Evolutionary conservation across 2,329 filamentous ascomycete species (phyloP).

Genomic region (Cadophora sp.): DNA sequence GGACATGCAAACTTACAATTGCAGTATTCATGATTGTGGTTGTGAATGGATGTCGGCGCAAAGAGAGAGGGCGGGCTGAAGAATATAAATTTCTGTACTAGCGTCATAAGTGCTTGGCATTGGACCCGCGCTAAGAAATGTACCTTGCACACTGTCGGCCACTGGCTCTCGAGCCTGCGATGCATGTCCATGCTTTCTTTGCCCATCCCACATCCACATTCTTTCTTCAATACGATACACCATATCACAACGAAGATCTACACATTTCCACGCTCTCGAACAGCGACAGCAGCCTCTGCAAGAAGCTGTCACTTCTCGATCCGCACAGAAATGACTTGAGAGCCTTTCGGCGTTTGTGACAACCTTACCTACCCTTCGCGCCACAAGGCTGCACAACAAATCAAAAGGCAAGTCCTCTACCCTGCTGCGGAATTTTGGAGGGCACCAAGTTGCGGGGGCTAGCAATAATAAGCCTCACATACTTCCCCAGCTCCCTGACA

Average conservation of each 20-base stretch:
- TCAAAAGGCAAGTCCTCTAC: constrained; percentile 29
- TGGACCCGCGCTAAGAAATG: constrained; percentile 33
- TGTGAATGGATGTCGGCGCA: constrained; percentile 19
- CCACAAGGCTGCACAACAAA: constrained; percentile 41
- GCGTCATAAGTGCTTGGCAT: constrained; percentile 5
- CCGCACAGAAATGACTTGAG: constrained; percentile 42
- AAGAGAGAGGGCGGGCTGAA: constrained; percentile 12
- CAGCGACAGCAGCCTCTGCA: constrained; percentile 8
- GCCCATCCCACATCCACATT: constrained; percentile 27
- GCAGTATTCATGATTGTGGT: constrained; percentile 33
- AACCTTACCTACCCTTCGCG: constrained; percentile 35
- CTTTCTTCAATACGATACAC: constrained; percentile 6
- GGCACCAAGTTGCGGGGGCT: background rate
- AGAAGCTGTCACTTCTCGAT: constrained; percentile 25
- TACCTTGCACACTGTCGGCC: background rate
- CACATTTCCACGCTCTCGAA: background rate
- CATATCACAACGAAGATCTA: constrained; percentile 16
- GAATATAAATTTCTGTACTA: constrained; percentile 31
- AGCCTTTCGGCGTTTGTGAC: constrained; percentile 33
- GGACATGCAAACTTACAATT: constrained; percentile 37
- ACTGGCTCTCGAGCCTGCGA: background rate
- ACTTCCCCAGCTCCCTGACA: background rate
- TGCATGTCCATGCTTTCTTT: constrained; percentile 15
- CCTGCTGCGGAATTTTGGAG: background rate
- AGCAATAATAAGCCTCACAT: background rate